Base-by-base conservation (phyloP, 495 filamentous ascomycete genomes). In the Terfezia boudieri region DNA sequence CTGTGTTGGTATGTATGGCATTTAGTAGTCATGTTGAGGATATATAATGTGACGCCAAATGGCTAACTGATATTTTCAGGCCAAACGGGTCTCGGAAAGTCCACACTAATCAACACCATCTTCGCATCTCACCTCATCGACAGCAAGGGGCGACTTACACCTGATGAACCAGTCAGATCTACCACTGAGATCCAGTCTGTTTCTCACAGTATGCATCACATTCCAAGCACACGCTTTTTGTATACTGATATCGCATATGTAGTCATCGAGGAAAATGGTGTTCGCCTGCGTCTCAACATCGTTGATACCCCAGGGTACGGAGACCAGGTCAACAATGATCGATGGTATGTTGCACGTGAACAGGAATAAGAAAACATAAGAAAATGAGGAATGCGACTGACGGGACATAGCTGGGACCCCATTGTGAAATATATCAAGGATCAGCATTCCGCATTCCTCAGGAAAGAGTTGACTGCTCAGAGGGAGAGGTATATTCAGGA, bases 351-450 rank as follows among this genome's bases (percentile, higher is more conserved):
- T 51, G n/a, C 51, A 12, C 46, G 6, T 3, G 23, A 56, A 22
- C 3, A 14, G 41, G 8, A 41, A 16, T 53, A 52, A 57, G 46
- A 49, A 52, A 53, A 32, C 49, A n/a, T 59, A 66, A n/a, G n/a
- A n/a, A n/a, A n/a, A n/a, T n/a, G n/a, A 71, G 66, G 41, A 46
- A 9, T 32, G 41, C 32, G 9, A 70, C 59, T 56, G 36, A 56
- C 58, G 32, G 41, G n/a, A 54, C 4, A 14, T 58, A 80, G 77
- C 71, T 86, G 82, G 82, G 82, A 86, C 63, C 82, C 92, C 52
- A 99, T 99, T 67, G 88, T 99, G 73, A 96, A 96, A 73, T 99
- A 99, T 72, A 99, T 99, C 76, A 99, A 99, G 76, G 92, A 99
- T 71, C 90, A 99, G 73, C 92, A 99, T 74, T 92, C 85, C n/a